Percentiles rank a stretch among this genome's conserved stretches.
Conservation (phyloP, 805 yeast genomes). For the Kodamaea fukazawae region DNA sequence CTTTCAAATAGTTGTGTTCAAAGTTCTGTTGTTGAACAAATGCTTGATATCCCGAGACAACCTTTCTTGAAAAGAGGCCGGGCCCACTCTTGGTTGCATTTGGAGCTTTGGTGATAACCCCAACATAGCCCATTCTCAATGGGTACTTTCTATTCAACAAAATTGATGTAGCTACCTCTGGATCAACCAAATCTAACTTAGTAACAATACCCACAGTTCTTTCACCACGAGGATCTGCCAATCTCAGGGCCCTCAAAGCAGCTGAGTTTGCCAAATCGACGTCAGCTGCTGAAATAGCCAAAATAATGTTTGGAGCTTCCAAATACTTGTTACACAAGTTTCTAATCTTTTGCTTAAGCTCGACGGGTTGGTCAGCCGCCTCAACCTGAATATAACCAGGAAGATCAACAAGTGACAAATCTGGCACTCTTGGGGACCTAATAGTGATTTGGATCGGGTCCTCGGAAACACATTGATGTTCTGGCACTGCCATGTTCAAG, state of each 20-base stretch:
- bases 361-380: constrained; percentile 92
- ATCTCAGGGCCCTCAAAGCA: constrained; percentile 85
- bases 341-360: constrained; percentile 74
- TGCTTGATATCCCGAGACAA: constrained; percentile 54
- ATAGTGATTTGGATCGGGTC: constrained; percentile 94
- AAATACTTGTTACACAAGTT: constrained; percentile 80
- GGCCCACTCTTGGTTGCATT: constrained; percentile 23
- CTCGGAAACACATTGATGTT: constrained; percentile 77
- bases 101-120: constrained; percentile 89
- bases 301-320: constrained; percentile 86
- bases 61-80: constrained; percentile 47
- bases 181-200: constrained; percentile 84
- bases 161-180: constrained; percentile 64
- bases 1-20: constrained; percentile 55
- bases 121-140: constrained; percentile 93
- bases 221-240: constrained; percentile 90
- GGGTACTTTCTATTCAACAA: constrained; percentile 83
- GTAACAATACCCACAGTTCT: constrained; percentile 96
- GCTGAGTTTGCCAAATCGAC: constrained; percentile 96
- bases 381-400: constrained; percentile 98
- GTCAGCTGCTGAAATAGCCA: constrained; percentile 97
- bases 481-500: constrained; percentile 89
- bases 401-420: constrained; percentile 86
- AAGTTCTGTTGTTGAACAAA: constrained; percentile 66
- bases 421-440: constrained; percentile 85